phyloP scores from a whole-genome alignment of 495 filamentous ascomycete genomes.

The Lichenothelia convexa region DNA sequence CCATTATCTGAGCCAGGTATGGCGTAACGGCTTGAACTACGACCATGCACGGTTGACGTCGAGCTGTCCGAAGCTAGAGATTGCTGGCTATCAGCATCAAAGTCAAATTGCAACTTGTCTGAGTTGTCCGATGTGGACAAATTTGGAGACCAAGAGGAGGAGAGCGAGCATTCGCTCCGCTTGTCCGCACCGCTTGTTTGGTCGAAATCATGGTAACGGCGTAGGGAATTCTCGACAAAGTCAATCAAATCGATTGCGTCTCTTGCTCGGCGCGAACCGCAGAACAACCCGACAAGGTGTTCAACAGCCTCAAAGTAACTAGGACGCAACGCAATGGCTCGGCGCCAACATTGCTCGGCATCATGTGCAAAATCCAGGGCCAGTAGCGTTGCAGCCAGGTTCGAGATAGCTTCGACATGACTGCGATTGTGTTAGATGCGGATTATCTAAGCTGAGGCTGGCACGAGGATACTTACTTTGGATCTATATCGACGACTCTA shows the following conservation, averaged over 20 bases:
- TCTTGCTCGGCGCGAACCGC: constrained; percentile 58
- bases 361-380: constrained; percentile 68
- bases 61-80: no score
- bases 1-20: constrained; percentile 84
- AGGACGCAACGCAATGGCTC: constrained; percentile 63
- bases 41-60: constrained; percentile 33
- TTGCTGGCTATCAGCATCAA: constrained; percentile 24
- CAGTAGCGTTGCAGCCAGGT: constrained; percentile 74
- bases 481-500: constrained; percentile 64
- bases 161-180: constrained; percentile 37
- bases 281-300: constrained; percentile 79
- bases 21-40: constrained; percentile 68
- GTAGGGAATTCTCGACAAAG: constrained; percentile 64
- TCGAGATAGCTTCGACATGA: constrained; percentile 90
- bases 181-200: constrained; percentile 33
- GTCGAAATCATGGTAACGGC: constrained; percentile 29
- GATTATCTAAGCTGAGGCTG: no score
- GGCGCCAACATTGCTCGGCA: constrained; percentile 71
- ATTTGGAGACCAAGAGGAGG: constrained; percentile 27
- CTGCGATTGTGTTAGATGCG: constrained; percentile 33
- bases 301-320: constrained; percentile 94
- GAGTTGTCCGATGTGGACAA: constrained; percentile 32
- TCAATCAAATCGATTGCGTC: constrained; percentile 84
- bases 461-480: constrained; percentile 44
- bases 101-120: constrained; percentile 40